A percentile compares a stretch with the other conserved stretches of the same genome.
phyloP scores from a whole-genome alignment of 2,329 filamentous ascomycete species.

The Colletotrichum sidae region DNA sequence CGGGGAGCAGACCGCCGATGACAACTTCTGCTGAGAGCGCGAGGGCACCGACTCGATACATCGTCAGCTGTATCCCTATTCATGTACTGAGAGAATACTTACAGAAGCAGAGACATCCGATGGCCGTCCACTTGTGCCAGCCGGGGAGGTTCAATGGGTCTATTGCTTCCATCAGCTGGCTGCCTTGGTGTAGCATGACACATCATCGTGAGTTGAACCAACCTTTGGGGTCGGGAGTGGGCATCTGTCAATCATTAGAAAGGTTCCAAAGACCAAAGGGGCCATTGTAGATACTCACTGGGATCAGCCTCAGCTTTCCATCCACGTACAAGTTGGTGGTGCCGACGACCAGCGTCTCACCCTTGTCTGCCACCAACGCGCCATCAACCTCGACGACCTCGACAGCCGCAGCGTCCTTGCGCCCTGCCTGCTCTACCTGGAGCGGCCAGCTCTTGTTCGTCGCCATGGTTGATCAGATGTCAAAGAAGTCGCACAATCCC shows the following conservation, averaged over 20 bases:
- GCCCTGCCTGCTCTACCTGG: constrained; percentile 28
- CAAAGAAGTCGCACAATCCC: constrained; percentile 13
- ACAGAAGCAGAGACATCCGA: constrained; percentile 45
- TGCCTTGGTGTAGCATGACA: neutral
- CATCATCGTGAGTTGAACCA: neutral
- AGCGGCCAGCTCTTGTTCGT: constrained; percentile 29
- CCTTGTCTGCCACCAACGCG: constrained; percentile 4
- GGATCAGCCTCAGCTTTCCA: constrained; percentile 39
- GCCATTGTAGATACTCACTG: constrained; percentile 28
- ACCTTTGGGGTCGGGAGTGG: constrained; percentile 46
- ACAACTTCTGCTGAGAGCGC: constrained; percentile 43
- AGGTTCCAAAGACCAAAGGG: neutral
- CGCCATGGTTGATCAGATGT: constrained; percentile 17
- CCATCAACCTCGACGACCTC: constrained; percentile 15
- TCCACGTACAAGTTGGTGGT: constrained; percentile 39
- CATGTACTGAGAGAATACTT: constrained; percentile 20
- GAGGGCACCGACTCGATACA: constrained; percentile 42
- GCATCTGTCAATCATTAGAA: constrained; percentile 35
- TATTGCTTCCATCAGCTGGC: constrained; percentile 2
- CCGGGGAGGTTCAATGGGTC: constrained; percentile 46
- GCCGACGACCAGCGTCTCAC: constrained; percentile 39
- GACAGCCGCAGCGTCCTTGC: constrained; percentile 12
- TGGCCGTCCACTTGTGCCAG: constrained; percentile 47
- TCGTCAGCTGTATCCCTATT: neutral
- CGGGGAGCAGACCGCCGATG: constrained; percentile 46